These are phyloP conservation scores for Gracilaria vermiculophylla DNA, from an alignment of 23 red algal species.

Conservation along the genomic window DNA sequence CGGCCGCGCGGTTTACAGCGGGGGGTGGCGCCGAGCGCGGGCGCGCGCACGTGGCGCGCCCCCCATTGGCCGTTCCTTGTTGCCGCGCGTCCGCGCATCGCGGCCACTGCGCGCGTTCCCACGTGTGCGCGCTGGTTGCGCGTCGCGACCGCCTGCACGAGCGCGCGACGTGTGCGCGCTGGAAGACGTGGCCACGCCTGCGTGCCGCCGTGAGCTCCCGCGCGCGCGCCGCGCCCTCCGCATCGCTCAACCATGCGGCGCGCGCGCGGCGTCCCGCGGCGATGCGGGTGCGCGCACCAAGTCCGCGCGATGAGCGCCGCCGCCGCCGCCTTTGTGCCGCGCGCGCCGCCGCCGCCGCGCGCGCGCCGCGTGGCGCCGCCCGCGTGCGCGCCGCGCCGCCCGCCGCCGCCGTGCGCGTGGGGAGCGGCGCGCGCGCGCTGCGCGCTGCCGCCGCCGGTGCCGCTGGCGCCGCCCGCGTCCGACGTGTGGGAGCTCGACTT, in stretches of 20 bases:
- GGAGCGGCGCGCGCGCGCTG: no score
- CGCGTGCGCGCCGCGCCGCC: not conserved
- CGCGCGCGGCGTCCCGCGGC: no score
- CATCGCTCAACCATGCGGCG: not conserved
- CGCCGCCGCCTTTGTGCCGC: not conserved
- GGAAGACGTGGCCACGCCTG: not conserved
- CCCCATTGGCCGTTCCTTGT: no score
- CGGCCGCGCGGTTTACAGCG: not conserved
- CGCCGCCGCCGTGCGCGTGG: not conserved
- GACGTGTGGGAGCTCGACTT: constrained; percentile 98
- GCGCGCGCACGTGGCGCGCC: no score
- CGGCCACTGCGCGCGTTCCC: no score
- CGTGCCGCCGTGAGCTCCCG: no score
- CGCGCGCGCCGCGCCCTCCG: not conserved
- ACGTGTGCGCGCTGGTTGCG: no score
- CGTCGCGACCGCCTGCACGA: no score
- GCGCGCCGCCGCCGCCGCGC: no score
- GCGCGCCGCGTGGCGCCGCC: not conserved
- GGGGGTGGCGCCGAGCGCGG: no score
- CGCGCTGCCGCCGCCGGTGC: not conserved
- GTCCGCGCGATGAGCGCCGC: not conserved
- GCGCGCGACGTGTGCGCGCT: no score
- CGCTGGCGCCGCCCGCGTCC: constrained; percentile 31
- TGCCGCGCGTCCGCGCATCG: no score
- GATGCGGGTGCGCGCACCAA: not conserved